These are phyloP conservation scores for Geum urbanum DNA, from an alignment of 306 rosid genomes.

Conservation along the genomic window DNA sequence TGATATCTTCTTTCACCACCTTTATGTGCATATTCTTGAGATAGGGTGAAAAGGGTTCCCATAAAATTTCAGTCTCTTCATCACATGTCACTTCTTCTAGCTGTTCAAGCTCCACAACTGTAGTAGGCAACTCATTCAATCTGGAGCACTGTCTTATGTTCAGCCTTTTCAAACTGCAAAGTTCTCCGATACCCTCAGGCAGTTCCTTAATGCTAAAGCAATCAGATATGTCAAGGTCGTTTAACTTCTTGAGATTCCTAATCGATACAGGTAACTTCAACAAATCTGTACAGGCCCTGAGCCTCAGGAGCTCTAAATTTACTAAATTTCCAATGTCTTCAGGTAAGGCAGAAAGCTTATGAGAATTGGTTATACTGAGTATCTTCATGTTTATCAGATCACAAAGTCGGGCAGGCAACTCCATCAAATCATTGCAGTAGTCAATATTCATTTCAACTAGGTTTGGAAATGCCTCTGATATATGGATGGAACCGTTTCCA, in stretches of 20 bases:
- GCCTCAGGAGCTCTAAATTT: conserved; percentile 44
- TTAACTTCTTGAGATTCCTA: conserved; percentile 22
- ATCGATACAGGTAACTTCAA: conserved; percentile 36
- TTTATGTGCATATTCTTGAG: neutral
- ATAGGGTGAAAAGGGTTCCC: conserved; percentile 16
- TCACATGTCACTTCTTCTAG: conserved; percentile 51
- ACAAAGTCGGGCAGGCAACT: conserved; percentile 44
- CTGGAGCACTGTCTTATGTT: conserved; percentile 41
- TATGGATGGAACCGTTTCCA: conserved; percentile 16
- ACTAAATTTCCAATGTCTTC: conserved; percentile 31
- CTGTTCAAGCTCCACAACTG: conserved; percentile 31
- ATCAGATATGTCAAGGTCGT: conserved; percentile 48
- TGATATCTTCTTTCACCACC: conserved; percentile 31
- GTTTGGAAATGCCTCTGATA: conserved; percentile 41
- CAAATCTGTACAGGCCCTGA: conserved; percentile 41
- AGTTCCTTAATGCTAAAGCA: conserved; percentile 42
- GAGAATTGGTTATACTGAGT: conserved; percentile 54
- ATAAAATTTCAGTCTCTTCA: conserved; percentile 38
- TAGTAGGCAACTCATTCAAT: conserved; percentile 35
- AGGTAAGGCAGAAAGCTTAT: conserved; percentile 42
- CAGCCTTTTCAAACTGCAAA: conserved; percentile 32
- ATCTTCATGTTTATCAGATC: conserved; percentile 32
- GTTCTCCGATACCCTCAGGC: conserved; percentile 45
- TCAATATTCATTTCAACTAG: conserved; percentile 54
- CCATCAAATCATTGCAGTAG: conserved; percentile 44